Evolutionary conservation across 257 asterid genomes (phyloP).

Genomic region (Nicotiana tomentosiformis): DNA sequence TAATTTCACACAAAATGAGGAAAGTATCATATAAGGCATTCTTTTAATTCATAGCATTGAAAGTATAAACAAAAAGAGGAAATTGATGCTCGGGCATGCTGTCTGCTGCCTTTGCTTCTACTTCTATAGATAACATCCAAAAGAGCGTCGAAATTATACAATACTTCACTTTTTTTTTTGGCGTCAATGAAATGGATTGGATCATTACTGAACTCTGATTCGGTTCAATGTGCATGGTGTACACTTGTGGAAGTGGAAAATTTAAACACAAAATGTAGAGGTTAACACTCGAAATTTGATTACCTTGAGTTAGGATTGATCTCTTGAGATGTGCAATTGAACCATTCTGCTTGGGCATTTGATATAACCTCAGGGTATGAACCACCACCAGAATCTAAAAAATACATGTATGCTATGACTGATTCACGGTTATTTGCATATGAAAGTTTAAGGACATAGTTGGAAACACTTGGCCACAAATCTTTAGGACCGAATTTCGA

Average conservation of each 20-base stretch:
- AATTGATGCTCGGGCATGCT: background rate
- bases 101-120: background rate
- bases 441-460: conserved; percentile 54
- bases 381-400: conserved; percentile 94
- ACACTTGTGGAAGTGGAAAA: background rate
- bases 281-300: background rate
- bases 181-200: background rate
- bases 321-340: conserved; percentile 42
- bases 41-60: background rate
- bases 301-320: conserved; percentile 73
- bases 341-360: conserved; percentile 72
- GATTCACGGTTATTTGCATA: conserved; percentile 31
- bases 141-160: background rate
- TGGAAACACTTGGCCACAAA: conserved; percentile 85
- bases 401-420: conserved; percentile 57
- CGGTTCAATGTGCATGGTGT: background rate
- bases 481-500: conserved; percentile 48
- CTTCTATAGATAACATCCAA: background rate
- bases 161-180: background rate
- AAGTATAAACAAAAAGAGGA: background rate
- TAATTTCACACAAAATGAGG: background rate
- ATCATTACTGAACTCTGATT: background rate
- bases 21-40: background rate
- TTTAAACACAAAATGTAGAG: background rate
- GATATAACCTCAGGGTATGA: conserved; percentile 85